Evolutionary conservation across 768 basidiomycete genomes (phyloP).

Genomic region (Ramaria sp.): DNA sequence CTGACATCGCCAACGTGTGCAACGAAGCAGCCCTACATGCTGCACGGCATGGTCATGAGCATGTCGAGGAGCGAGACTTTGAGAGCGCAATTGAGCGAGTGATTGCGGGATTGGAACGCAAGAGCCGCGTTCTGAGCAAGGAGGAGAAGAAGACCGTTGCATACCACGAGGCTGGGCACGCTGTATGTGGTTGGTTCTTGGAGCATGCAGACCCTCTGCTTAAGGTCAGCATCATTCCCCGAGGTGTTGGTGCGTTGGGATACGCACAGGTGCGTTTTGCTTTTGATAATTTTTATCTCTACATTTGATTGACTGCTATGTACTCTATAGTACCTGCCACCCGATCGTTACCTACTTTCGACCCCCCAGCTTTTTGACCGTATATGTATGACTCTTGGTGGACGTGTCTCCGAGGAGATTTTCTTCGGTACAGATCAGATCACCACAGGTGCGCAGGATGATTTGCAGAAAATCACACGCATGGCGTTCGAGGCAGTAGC

Average conservation of each 20-base stretch:
- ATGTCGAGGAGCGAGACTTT: slow-evolving; percentile 76
- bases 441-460: slow-evolving; percentile 97
- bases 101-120: slow-evolving; percentile 93
- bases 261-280: slow-evolving; percentile 72
- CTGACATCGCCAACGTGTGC: slow-evolving; percentile 98
- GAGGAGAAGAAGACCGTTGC: slow-evolving; percentile 99
- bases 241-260: slow-evolving; percentile 89
- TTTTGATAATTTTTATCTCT: neutral
- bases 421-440: slow-evolving; percentile 90
- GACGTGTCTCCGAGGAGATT: slow-evolving; percentile 96
- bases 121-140: slow-evolving; percentile 82
- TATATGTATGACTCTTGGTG: slow-evolving; percentile 98
- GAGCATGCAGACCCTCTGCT: slow-evolving; percentile 94
- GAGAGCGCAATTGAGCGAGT: slow-evolving; percentile 98
- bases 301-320: neutral
- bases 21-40: slow-evolving; percentile 97
- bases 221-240: slow-evolving; percentile 97
- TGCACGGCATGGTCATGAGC: slow-evolving; percentile 73
- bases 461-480: slow-evolving; percentile 93
- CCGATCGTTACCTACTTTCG: slow-evolving; percentile 91
- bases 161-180: slow-evolving; percentile 98
- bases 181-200: slow-evolving; percentile 96
- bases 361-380: slow-evolving; percentile 91
- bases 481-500: slow-evolving; percentile 96
- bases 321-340: slow-evolving; percentile 71